phyloP scores from a whole-genome alignment of 768 basidiomycete genomes.

The Russula foetens region DNA sequence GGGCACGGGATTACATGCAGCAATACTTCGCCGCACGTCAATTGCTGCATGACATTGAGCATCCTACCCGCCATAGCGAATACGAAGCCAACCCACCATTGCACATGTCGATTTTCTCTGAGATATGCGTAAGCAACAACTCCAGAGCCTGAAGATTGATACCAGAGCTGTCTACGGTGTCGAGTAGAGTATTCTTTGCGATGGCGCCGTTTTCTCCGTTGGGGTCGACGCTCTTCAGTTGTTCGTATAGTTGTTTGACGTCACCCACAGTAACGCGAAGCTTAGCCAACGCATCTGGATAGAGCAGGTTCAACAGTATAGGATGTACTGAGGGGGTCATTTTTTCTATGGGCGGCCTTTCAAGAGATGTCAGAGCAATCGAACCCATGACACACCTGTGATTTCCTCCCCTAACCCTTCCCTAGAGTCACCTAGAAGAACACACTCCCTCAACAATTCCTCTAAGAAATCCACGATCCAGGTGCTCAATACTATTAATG shows the following conservation, averaged over 20 bases:
- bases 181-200: conserved; percentile 53
- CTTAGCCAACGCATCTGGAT: conserved; percentile 51
- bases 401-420: conserved; percentile 6
- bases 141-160: conserved; percentile 50
- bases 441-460: conserved; percentile 48
- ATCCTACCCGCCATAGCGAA: not conserved
- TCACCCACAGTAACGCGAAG: conserved; percentile 44
- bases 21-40: conserved; percentile 44
- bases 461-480: conserved; percentile 61
- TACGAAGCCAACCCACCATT: conserved; percentile 21
- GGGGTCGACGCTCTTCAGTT: conserved; percentile 44
- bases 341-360: not conserved
- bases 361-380: not conserved
- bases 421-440: conserved; percentile 28
- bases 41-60: conserved; percentile 34
- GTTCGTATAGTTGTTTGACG: conserved; percentile 49
- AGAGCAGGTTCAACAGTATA: conserved; percentile 49
- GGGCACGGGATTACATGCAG: conserved; percentile 49
- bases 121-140: conserved; percentile 34
- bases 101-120: conserved; percentile 25
- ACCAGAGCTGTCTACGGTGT: conserved; percentile 57
- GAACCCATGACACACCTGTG: not conserved
- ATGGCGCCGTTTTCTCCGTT: conserved; percentile 55
- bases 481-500: conserved; percentile 49
- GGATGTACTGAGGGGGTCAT: conserved; percentile 19